phyloP scores from a whole-genome alignment of 441 rosid species.

The Erysimum cheiri region DNA sequence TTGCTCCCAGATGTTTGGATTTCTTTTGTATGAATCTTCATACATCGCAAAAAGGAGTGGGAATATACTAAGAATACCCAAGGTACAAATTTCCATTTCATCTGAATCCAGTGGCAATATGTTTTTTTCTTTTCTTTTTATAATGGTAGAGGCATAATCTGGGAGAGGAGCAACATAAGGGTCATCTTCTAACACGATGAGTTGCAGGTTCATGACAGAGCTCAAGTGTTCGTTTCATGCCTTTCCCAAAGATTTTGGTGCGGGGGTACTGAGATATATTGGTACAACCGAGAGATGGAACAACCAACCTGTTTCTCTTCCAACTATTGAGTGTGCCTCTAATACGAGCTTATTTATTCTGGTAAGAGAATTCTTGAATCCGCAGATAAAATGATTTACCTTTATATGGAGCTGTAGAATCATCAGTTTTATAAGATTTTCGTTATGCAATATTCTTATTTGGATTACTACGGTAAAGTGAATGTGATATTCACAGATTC shows the following conservation, averaged over 20 bases:
- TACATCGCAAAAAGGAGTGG: constrained; percentile 56
- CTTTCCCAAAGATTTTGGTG: constrained; percentile 47
- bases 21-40: constrained; percentile 69
- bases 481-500: neutral
- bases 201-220: constrained; percentile 90
- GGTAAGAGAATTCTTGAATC: constrained; percentile 50
- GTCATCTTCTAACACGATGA: constrained; percentile 20
- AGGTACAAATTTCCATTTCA: constrained; percentile 52
- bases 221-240: constrained; percentile 80
- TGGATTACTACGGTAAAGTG: constrained; percentile 5
- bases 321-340: constrained; percentile 58
- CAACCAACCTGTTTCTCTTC: constrained; percentile 62
- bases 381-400: neutral
- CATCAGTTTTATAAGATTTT: neutral
- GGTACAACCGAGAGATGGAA: constrained; percentile 86
- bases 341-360: constrained; percentile 68
- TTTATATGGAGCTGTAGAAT: neutral
- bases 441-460: neutral
- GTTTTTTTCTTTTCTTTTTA: neutral
- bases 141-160: neutral
- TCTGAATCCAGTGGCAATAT: constrained; percentile 17
- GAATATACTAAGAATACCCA: constrained; percentile 63
- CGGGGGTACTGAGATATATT: constrained; percentile 53
- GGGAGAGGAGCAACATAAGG: neutral
- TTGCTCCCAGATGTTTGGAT: constrained; percentile 81